Conservation (phyloP, 2,329 filamentous ascomycete genomes). For the Alternaria metachromatica region DNA sequence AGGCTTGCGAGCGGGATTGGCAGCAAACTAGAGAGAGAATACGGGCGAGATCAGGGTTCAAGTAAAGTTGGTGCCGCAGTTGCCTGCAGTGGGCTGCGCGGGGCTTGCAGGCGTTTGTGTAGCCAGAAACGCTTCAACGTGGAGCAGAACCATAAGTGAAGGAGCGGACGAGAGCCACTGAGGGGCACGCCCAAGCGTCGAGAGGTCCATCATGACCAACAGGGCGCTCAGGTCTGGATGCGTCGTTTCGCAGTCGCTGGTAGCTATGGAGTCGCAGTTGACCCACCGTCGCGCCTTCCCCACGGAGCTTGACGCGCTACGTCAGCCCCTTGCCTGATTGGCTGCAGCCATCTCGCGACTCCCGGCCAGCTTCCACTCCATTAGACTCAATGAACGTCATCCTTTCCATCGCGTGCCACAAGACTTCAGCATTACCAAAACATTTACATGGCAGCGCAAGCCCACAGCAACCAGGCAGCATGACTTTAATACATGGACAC, state of each 20-base stretch:
- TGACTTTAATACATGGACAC: background rate
- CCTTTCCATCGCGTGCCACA: background rate
- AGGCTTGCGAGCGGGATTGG: background rate
- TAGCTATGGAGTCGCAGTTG: background rate
- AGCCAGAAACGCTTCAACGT: background rate
- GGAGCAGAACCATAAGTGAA: background rate
- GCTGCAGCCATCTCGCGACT: background rate
- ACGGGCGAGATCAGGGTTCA: background rate
- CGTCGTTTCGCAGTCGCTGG: background rate
- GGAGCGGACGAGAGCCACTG: background rate
- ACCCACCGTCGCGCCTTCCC: slow-evolving; percentile 3
- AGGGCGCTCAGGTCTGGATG: background rate
- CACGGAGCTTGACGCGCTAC: slow-evolving; percentile 3
- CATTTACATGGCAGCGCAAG: background rate
- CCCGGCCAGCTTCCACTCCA: background rate
- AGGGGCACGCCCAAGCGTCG: background rate
- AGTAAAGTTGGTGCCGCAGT: slow-evolving; percentile 7
- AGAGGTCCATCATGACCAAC: background rate
- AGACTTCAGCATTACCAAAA: background rate
- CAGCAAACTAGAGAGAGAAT: background rate
- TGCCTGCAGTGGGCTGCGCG: slow-evolving; percentile 24
- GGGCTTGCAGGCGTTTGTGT: slow-evolving; percentile 11
- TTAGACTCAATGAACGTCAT: background rate
- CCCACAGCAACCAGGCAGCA: background rate
- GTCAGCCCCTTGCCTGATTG: background rate